phyloP scores from a whole-genome alignment of 2,329 filamentous ascomycete species.

The Exserohilum turcica region DNA sequence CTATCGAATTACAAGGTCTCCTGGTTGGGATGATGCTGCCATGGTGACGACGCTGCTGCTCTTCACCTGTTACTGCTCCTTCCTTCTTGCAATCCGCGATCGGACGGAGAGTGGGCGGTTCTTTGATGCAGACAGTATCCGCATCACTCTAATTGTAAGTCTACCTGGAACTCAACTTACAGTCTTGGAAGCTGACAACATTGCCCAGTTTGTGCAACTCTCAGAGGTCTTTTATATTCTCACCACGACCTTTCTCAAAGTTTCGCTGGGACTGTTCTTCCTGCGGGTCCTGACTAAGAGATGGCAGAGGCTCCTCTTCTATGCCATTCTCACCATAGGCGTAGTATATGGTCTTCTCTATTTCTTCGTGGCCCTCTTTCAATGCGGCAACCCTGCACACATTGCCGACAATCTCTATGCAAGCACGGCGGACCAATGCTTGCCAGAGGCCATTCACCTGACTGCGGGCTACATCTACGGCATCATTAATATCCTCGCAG shows the following conservation, averaged over 20 bases:
- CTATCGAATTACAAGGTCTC: constrained; percentile 39
- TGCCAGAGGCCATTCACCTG: constrained; percentile 30
- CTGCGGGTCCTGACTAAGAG: constrained; percentile 39
- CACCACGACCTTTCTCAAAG: constrained; percentile 56
- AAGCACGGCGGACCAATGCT: constrained; percentile 21
- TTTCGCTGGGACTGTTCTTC: constrained; percentile 46
- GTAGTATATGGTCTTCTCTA: constrained; percentile 36
- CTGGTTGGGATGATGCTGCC: constrained; percentile 43
- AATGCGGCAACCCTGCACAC: constrained; percentile 37
- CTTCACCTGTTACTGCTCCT: constrained; percentile 37
- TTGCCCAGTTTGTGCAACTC: constrained; percentile 38
- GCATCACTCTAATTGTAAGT: constrained; percentile 29
- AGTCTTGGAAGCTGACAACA: constrained; percentile 1
- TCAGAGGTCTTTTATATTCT: constrained; percentile 59
- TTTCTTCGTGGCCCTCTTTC: constrained; percentile 35
- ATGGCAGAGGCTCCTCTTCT: constrained; percentile 33
- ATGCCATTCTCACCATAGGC: constrained; percentile 2
- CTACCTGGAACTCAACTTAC: too few species aligned
- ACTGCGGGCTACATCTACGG: constrained; percentile 40
- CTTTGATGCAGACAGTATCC: constrained; percentile 20
- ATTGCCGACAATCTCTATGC: constrained; percentile 29
- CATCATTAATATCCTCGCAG: constrained; percentile 38
- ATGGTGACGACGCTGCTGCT: constrained; percentile 38
- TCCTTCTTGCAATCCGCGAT: constrained; percentile 30
- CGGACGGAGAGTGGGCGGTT: constrained; percentile 14